phyloP scores from a whole-genome alignment of 345 rosid species.

The Theobroma cacao region DNA sequence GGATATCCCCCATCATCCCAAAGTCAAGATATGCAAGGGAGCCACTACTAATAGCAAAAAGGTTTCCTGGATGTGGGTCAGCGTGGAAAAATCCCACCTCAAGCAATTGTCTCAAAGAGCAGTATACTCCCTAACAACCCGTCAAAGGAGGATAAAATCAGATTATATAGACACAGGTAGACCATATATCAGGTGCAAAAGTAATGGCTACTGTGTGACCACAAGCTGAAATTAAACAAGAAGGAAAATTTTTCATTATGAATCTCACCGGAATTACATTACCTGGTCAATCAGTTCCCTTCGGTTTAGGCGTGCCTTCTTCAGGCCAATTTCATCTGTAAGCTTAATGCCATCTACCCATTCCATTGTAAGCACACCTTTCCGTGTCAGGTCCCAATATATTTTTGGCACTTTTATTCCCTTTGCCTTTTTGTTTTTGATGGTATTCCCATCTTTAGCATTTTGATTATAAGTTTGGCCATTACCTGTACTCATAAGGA shows the following conservation, averaged over 20 bases:
- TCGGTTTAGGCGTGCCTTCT: conserved; percentile 58
- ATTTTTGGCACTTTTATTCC: conserved; percentile 86
- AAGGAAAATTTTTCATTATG: not conserved
- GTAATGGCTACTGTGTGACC: not conserved
- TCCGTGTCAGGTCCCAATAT: conserved; percentile 77
- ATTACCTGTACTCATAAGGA: conserved; percentile 36
- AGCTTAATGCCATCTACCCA: conserved; percentile 97
- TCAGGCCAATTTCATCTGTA: conserved; percentile 64
- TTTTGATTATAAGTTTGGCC: conserved; percentile 29
- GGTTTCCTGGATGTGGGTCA: conserved; percentile 99
- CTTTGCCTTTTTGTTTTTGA: conserved; percentile 35
- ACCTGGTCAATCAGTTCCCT: conserved; percentile 88
- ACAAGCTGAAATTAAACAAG: not conserved
- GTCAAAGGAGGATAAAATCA: conserved; percentile 3
- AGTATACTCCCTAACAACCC: conserved; percentile 67
- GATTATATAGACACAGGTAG: not conserved
- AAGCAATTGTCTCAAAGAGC: conserved; percentile 92
- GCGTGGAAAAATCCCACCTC: conserved; percentile 99
- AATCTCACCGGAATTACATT: conserved; percentile 1
- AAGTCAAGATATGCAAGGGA: conserved; percentile 92
- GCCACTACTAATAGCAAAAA: conserved; percentile 70
- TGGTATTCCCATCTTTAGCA: conserved; percentile 26
- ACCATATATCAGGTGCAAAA: not conserved
- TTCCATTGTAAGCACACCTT: conserved; percentile 93
- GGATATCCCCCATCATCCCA: conserved; percentile 94